Evolutionary conservation across 208 protist genomes (phyloP), one percentile per base, ranked within the genome.

Genomic region (Leishmania major): DNA sequence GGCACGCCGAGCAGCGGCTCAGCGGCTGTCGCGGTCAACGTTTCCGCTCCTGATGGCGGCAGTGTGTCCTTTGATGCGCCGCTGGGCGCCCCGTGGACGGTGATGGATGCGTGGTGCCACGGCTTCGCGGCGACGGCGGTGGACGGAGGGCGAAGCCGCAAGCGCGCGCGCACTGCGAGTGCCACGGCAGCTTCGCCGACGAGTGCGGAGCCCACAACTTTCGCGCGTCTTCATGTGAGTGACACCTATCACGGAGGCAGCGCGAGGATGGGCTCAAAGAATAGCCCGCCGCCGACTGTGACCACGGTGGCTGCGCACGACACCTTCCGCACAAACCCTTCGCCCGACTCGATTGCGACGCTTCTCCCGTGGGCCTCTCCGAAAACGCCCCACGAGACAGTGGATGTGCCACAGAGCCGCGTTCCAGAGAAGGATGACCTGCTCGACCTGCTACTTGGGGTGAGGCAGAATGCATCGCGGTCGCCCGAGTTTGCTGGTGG

Each of bases 371-470:
- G 43, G 28, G 43, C 25, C n/a, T 74, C 69, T 74, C 57, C 11
- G 19, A 49, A 22, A 28, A 11, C 40, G 5, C 28, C 40, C 28
- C 10, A 28, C 28, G 69, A 74, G 25, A 35, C 55, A 51, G 15
- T 59, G 59, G 75, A 60, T 72, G 67, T 59, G 77, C 43, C 88
- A 76, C 79, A 51, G 1, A 81, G 84, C 15, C 87, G 87, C 19
- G 84, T 88, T 43, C 43, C 40, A 13, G 87, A 90, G 31, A 88
- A 87, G 47, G 87, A 88, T 49, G 75, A 85, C 40, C 59, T 90
- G 47, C 81, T 90, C 22, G 77, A 59, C 47, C 49, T 81, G 70
- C 74, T 90, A 37, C 84, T 90, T 5, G 76, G 67, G 17, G 75
- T 7, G 40, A 64, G 19, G 37, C 37, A 59, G 55, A 66, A 45